Base-by-base conservation (phyloP, 2,329 filamentous ascomycete genomes). In the Arthroderma sp. region DNA sequence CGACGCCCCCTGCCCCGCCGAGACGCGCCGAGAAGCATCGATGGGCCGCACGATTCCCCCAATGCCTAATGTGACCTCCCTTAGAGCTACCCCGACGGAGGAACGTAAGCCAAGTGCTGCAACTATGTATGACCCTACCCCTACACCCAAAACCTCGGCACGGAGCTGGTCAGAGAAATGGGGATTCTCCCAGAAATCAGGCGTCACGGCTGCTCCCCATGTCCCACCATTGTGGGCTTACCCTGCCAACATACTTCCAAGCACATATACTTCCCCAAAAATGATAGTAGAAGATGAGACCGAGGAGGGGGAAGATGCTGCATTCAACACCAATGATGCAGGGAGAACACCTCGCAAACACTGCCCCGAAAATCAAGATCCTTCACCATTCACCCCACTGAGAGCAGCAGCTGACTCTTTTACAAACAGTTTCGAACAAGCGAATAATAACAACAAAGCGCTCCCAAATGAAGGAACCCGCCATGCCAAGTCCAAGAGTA, bases 401-500 rank as follows among this genome's bases (percentile, higher is more conserved):
- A 33, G 28, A n/a, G 9, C 19, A 23, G 19, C 2, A 39, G 52
- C 52, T 54, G 33, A 54, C 52, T 38, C 15, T 54, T 37, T 17
- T 37, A 39, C 15, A 9, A 15, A 54, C 37, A 54, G 52, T 54
- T 54, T 54, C 33, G 33, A 54, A 13, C 44, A 51, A n/a, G 4
- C 44, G 13, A 31, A 51, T 31, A 51, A 31, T 17, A 17, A 31
- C 6, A 33, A 51, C 7, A 2, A 15, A n/a, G n/a, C 9, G n/a
- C 5, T 9, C 25, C 44, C n/a, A 17, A 33, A 33, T 9, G 41
- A 44, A 19, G 23, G 49, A 7, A 21, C 57, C 9, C 39, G 55
- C 19, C 59, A 63, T 55, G 59, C 63, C 37, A 57, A 63, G 17
- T 66, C 66, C 37, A 72, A 67, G 49, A 70, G 67, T 44, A 70